Evolutionary conservation across 305 asterid species (phyloP).

Genomic region (Solanum hybrid): DNA sequence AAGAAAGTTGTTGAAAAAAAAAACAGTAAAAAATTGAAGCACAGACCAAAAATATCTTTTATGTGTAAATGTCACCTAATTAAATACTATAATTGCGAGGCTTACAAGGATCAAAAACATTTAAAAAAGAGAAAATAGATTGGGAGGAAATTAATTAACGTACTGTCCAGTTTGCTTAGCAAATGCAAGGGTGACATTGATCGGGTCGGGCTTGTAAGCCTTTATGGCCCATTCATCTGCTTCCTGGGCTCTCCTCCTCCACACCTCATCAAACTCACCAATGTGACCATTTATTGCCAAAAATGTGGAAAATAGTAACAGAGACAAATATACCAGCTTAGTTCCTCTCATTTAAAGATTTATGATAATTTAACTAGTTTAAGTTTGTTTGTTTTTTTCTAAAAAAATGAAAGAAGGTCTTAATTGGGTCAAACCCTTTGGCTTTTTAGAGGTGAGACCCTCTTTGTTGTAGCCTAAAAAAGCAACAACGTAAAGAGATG

Average conservation of each 20-base stretch:
- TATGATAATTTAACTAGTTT: background rate
- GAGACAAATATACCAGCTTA: background rate
- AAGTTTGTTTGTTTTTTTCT: background rate
- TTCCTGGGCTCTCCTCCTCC: constrained; percentile 33
- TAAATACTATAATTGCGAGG: background rate
- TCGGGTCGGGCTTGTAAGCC: constrained; percentile 38
- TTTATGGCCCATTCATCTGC: constrained; percentile 42
- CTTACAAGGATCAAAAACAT: background rate
- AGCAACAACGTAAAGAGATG: constrained; percentile 2
- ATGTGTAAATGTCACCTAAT: background rate
- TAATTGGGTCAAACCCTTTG: constrained; percentile 21
- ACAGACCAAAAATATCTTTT: background rate
- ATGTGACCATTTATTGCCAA: constrained; percentile 13
- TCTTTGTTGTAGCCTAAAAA: background rate
- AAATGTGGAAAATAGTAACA: background rate
- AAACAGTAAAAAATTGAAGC: background rate
- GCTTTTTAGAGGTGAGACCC: background rate
- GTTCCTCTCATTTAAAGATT: background rate
- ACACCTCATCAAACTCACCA: constrained; percentile 29
- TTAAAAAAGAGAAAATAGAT: background rate
- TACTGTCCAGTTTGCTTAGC: background rate
- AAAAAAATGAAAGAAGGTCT: constrained; percentile 16
- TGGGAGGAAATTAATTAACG: background rate
- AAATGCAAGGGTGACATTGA: constrained; percentile 11
- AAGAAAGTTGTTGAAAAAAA: background rate